phyloP scores from a whole-genome alignment of 2,329 filamentous ascomycete species.

The Talaromyces sp. region DNA sequence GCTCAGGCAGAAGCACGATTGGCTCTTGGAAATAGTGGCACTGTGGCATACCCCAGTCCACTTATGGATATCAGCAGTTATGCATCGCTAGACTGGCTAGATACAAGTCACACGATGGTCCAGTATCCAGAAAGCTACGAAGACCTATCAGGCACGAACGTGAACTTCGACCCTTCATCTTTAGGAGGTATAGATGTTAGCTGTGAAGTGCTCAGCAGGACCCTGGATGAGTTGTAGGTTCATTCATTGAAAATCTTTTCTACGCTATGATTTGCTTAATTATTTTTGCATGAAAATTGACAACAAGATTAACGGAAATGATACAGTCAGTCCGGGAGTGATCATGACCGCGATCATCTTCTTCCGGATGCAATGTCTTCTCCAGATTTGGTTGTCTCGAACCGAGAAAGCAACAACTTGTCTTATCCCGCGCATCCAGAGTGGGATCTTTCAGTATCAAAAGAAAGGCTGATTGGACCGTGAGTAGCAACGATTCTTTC shows the following conservation, averaged over 20 bases:
- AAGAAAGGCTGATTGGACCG: neutral
- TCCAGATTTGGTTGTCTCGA: neutral
- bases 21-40: neutral
- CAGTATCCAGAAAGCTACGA: neutral
- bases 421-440: neutral
- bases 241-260: neutral
- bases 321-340: neutral
- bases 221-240: neutral
- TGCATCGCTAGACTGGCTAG: neutral
- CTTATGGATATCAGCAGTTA: neutral
- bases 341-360: neutral
- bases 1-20: neutral
- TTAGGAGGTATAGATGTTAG: neutral
- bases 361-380: neutral
- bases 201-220: neutral
- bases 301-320: neutral
- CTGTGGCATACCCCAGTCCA: neutral
- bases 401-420: neutral
- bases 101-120: neutral
- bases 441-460: neutral
- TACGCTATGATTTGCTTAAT: neutral
- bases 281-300: neutral
- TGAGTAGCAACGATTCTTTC: neutral
- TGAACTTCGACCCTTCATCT: neutral
- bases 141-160: neutral